Evolutionary conservation across 768 basidiomycete species (phyloP), one percentile per base, ranked within the genome.

Genomic region (Postia placenta): DNA sequence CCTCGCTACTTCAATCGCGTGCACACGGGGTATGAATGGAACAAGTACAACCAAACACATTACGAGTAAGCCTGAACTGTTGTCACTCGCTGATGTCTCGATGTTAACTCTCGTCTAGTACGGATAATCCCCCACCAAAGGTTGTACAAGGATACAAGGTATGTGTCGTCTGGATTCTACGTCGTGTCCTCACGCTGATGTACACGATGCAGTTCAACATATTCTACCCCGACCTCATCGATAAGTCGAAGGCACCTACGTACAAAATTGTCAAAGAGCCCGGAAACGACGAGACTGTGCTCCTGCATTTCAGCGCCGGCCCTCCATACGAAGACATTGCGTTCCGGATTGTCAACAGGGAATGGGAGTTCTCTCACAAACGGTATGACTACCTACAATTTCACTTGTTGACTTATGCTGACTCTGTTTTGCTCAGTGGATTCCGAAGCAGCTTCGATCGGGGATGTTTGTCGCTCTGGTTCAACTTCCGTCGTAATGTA

Each of bases 31-130:
- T 99, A 95, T 64, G 96, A 99, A 65, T 99, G 96, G 96, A 98
- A 95, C 74, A 98, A 97, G 73, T 99, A 98, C 68, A 98, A 98
- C 66, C 95, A 98, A 66, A 98, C 96, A 3, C 96, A 98, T 70
- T 99, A 98, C 67, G 96, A 97, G 92, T 95, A 72, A 55, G 89
- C 77, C 19, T 48, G 38, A 15, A 49, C 30, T 49, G 42, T 42
- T 41, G 14, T 53, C 12, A 19, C 19, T 11, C 1, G 39, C 50
- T 11, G 17, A 11, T 39, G 42, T 35, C 4, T 35, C 41, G 14
- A 40, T 24, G 38, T 36, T 51, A 5, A 44, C 44, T 28, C 50
- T 48, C 35, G 42, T 50, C 43, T 57, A 95, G 93, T 64, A 89
- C 91, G 57, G 96, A 98, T 62, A 99, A 99, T 64, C 96, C 96